Evolutionary conservation across 352 stramenopile species (phyloP).

Genomic region (Globisporangium irregulare): DNA sequence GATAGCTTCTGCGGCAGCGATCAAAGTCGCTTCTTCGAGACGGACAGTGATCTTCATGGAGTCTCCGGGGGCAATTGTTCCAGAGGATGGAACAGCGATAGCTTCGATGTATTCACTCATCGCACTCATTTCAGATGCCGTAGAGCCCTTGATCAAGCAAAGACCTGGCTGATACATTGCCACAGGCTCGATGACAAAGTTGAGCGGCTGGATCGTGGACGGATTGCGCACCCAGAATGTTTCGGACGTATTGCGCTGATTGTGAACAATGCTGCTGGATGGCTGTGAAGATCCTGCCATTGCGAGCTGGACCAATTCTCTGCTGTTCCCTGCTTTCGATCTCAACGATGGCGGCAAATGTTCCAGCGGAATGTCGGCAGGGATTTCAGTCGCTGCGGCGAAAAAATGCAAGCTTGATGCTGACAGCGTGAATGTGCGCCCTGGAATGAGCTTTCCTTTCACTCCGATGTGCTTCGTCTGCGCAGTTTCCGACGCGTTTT

Average conservation of each 20-base stretch:
- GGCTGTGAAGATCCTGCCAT: constrained; percentile 20
- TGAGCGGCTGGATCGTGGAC: constrained; percentile 57
- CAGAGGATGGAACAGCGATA: constrained; percentile 62
- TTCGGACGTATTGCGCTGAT: constrained; percentile 65
- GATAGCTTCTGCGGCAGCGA: constrained; percentile 23
- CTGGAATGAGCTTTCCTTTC: constrained; percentile 72
- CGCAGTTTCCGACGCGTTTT: constrained; percentile 56
- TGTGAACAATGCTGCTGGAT: constrained; percentile 41
- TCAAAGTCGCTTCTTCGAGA: constrained; percentile 57
- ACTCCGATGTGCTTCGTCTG: constrained; percentile 69
- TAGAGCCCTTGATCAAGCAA: constrained; percentile 61
- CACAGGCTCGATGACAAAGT: constrained; percentile 69
- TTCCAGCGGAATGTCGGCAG: constrained; percentile 40
- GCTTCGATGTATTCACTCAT: constrained; percentile 82
- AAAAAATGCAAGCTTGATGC: constrained; percentile 80
- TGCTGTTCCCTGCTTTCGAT: constrained; percentile 35
- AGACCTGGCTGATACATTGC: constrained; percentile 63
- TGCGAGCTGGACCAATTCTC: constrained; percentile 30
- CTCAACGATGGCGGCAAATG: constrained; percentile 41
- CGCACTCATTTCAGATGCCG: constrained; percentile 55
- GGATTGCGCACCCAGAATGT: constrained; percentile 84
- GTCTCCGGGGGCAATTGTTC: constrained; percentile 65
- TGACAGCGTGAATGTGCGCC: constrained; percentile 80
- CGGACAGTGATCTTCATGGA: constrained; percentile 77
- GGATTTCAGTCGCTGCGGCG: constrained; percentile 55